Evolutionary conservation across 2,329 filamentous ascomycete genomes (phyloP).

Genomic region (Pyrenochaeta sp.): DNA sequence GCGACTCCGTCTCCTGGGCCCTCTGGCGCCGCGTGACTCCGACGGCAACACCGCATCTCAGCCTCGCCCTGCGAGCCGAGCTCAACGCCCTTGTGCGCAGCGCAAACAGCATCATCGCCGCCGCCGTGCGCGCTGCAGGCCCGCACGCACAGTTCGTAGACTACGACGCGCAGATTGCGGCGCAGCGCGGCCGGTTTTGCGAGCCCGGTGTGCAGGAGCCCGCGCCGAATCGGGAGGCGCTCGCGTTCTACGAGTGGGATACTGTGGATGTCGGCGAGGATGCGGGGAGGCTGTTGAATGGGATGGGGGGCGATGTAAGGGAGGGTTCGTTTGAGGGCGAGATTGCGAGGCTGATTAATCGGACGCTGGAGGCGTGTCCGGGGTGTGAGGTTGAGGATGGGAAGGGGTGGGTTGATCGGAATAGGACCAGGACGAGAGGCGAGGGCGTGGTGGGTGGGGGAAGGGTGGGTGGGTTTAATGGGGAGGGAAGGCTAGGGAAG

Average conservation of each 20-base stretch:
- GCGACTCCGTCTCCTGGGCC: constrained; percentile 42
- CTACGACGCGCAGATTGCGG: constrained; percentile 26
- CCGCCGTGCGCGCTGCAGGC: constrained; percentile 20
- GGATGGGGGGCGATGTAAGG: constrained; percentile 31
- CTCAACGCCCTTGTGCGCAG: constrained; percentile 37
- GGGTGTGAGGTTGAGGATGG: constrained; percentile 34
- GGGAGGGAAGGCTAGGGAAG: too few species aligned
- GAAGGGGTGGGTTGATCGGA: constrained; percentile 33
- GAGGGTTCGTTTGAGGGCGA: constrained; percentile 32
- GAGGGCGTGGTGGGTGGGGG: neutral
- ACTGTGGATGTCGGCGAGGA: constrained; percentile 38
- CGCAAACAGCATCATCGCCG: constrained; percentile 30
- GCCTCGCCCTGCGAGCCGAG: constrained; percentile 23
- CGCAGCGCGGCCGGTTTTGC: constrained; percentile 33
- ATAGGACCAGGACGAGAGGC: constrained; percentile 16
- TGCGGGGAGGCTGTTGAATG: constrained; percentile 18
- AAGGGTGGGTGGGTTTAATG: neutral
- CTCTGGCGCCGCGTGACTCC: constrained; percentile 33
- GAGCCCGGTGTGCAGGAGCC: constrained; percentile 35
- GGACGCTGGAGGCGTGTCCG: constrained; percentile 34
- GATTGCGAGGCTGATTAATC: constrained; percentile 31
- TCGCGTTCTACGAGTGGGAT: constrained; percentile 43
- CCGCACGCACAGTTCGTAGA: constrained; percentile 33
- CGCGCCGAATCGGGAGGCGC: constrained; percentile 29
- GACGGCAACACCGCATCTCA: constrained; percentile 36